Evolutionary conservation across 345 rosid species (phyloP), one percentile per base, ranked within the genome.

Genomic region (Eutrema yunnanense): DNA sequence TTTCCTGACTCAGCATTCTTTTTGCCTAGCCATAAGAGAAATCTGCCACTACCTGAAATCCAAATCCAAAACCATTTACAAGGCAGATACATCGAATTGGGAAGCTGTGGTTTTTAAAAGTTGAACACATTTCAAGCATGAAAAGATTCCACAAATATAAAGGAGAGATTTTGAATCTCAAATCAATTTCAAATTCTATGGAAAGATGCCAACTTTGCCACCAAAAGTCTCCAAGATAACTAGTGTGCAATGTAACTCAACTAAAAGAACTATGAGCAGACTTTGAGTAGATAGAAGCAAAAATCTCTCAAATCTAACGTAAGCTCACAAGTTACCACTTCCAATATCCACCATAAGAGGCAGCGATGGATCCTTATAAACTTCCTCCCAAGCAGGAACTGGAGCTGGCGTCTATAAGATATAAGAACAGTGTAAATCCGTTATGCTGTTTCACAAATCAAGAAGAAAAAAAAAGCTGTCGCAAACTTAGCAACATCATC

Each of bases 341-440:
- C 98, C 98, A 82, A 94, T 88, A 84, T 94, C 98, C 81, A 94
- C 89, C 96, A 89, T 91, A 33, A 94, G 84, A 9, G 96, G 98
- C 67, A 88, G 71, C 13, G 88, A 82, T 33, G 97, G 90, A 74
- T 90, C 95, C 84, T 80, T 84, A 76, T 79, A 91, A 4, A 88
- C 92, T 73, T 80, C 75, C 49, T 67, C 82, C 98, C 97, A 94
- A 65, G 86, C 82, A 40, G 95, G 96, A 69, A 84, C 72, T 71
- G 81, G 78, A 34, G 77, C 90, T 6, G 95, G 93, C 65, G 44
- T 81, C 98, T 91, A 57, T 16, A 61, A 73, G 26, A 69, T 30
- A 53, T 6, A 65, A 38, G 38, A 53, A 66, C 0, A 58, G 0
- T 49, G 40, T 38, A 55, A 71, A 13, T 50, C 54, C 59, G 34